A percentile compares a stretch with the other conserved stretches of the same genome.
phyloP scores from a whole-genome alignment of 148 eudicot species.

The Rhododendron mucronatum region DNA sequence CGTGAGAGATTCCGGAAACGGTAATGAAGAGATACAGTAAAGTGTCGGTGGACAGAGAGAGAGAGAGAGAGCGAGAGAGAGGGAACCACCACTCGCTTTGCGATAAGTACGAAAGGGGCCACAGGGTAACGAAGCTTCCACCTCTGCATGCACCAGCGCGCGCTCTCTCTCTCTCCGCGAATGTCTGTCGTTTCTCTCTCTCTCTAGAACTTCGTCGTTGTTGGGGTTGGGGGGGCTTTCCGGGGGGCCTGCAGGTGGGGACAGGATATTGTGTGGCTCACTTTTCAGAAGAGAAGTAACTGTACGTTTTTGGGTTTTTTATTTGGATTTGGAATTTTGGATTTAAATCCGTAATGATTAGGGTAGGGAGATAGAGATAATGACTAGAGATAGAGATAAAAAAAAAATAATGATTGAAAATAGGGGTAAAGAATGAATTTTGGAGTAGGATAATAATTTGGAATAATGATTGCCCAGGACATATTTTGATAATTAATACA shows the following conservation, averaged over 20 bases:
- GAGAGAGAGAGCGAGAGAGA: constrained; percentile 3
- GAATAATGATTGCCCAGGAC: no score
- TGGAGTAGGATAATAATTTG: no score
- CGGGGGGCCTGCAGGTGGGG: neutral
- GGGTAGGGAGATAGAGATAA: no score
- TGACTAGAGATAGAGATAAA: no score
- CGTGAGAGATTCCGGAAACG: neutral
- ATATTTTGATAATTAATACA: no score
- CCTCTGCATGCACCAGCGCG: neutral
- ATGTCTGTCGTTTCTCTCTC: neutral
- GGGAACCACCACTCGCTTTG: neutral
- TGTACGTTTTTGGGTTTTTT: no score
- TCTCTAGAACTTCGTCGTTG: neutral
- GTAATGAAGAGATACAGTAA: neutral
- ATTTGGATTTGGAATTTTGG: no score
- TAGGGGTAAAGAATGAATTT: no score
- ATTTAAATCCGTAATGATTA: no score
- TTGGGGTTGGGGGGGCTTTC: neutral
- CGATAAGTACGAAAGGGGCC: constrained; percentile 8
- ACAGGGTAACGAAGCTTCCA: constrained; percentile 8
- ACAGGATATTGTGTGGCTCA: neutral
- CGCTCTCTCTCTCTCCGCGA: neutral
- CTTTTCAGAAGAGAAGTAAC: neutral
- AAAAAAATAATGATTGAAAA: no score
- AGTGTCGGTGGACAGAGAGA: constrained; percentile 8